Evolutionary conservation across 2,329 filamentous ascomycete species (phyloP), one percentile per base, ranked within the genome.

Genomic region (Rhexocercosporidium sp.): DNA sequence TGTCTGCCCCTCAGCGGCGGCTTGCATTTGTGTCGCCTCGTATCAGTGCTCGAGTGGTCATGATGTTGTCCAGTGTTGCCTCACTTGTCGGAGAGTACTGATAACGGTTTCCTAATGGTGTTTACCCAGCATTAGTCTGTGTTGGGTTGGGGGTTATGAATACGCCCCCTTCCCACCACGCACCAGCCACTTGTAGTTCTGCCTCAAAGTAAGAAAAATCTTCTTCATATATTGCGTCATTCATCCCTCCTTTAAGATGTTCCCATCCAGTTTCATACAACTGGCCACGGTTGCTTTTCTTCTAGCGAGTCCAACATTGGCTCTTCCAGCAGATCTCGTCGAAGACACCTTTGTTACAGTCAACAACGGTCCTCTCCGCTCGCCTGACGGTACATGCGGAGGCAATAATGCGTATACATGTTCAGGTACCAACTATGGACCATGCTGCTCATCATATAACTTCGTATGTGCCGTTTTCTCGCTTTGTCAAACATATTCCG

Each of bases 321-420:
- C 37, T 47, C 25, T 46, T n/a, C 57, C 57, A 46, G 39, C 39
- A n/a, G 39, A 60, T 31, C 14, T 46, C 37, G 25, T 44, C 9
- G 57, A 46, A 31, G 57, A 46, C 16, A 18, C 8, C 18, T 31
- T 18, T 6, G 6, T 16, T 1, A 16, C 27, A 4, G 16, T 20
- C 25, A 60, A 16, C 18, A 60, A 44, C 16, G 39, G 39, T n/a
- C 39, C 18, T 7, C 16, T 47, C 22, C 57, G 31, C 4, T 46
- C 57, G 3, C 54, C 59, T 7, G 62, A 67, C 29, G 62, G 66
- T 8, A 67, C 54, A n/a, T 67, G 66, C 20, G 66, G 66, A 25
- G 62, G 56, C 22, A 20, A 37, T 2, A 20, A 54, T 6, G 34
- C 53, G 5, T 62, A 64, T 20, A 64, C 66, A 8, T 67, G 62